phyloP scores from a whole-genome alignment of 768 basidiomycete genomes.

The Phallus indusiatus region DNA sequence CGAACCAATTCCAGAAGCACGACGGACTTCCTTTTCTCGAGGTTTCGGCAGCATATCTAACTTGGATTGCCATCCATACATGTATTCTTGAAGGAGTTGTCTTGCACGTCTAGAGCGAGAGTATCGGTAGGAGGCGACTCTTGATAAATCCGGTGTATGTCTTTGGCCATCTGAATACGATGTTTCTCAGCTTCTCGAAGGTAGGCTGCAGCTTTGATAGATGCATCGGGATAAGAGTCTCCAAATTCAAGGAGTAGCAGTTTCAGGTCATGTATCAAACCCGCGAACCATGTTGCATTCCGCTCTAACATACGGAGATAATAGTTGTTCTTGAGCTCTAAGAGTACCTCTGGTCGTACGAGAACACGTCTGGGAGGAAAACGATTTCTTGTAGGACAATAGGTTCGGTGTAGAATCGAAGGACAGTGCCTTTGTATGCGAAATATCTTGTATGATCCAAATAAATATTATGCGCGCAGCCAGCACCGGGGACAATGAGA shows the following conservation, averaged over 20 bases:
- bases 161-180: conserved; percentile 53
- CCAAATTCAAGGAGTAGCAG: conserved; percentile 74
- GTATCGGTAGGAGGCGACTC: conserved; percentile 79
- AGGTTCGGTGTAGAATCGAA: conserved; percentile 81
- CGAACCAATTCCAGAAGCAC: conserved; percentile 59
- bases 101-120: conserved; percentile 75
- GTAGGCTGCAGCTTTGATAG: conserved; percentile 40
- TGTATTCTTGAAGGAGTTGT: conserved; percentile 81
- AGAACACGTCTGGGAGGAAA: conserved; percentile 78
- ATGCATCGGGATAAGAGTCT: conserved; percentile 59
- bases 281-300: conserved; percentile 67
- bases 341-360: conserved; percentile 77
- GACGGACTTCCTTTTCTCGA: conserved; percentile 45
- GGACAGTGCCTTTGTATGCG: conserved; percentile 70
- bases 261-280: conserved; percentile 65
- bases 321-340: conserved; percentile 88
- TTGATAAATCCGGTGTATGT: conserved; percentile 74
- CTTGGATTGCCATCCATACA: conserved; percentile 94
- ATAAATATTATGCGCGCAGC: conserved; percentile 91
- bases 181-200: conserved; percentile 64
- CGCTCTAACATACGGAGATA: conserved; percentile 67
- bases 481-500: conserved; percentile 75
- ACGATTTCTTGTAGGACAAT: conserved; percentile 79
- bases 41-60: conserved; percentile 78
- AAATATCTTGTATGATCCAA: conserved; percentile 90